A percentile compares a stretch with the other conserved stretches of the same genome.
Conservation (phyloP, 2,329 filamentous ascomycete species). For the Epichloe baconii region DNA sequence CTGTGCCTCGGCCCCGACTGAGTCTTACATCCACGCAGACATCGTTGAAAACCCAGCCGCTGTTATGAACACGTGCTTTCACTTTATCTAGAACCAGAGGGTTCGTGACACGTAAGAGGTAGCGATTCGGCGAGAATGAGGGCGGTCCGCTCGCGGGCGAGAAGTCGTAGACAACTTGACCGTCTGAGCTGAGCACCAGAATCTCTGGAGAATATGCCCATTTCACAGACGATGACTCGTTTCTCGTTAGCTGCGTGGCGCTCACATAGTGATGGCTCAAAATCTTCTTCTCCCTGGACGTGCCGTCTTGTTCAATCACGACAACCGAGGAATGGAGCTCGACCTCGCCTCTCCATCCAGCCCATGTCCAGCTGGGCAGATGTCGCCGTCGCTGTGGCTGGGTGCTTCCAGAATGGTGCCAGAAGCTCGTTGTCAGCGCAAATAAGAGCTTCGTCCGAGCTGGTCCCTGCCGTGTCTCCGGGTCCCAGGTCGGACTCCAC, state of each 20-base stretch:
- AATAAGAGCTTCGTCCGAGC: conserved; percentile 20
- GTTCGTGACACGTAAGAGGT: conserved; percentile 19
- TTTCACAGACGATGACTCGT: conserved; percentile 16
- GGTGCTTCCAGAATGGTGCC: conserved; percentile 19
- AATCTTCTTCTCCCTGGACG: conserved; percentile 16
- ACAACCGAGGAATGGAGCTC: conserved; percentile 21
- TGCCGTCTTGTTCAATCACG: conserved; percentile 18
- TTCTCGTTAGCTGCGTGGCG: conserved; percentile 21
- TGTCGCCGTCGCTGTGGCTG: conserved; percentile 16
- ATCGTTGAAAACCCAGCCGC: conserved; percentile 23
- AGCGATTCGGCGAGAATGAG: conserved; percentile 14
- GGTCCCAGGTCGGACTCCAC: conserved; percentile 12
- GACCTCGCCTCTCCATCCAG: conserved; percentile 22
- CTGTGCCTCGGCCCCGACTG: conserved; percentile 14
- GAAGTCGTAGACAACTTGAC: conserved; percentile 21
- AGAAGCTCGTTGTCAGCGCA: conserved; percentile 22
- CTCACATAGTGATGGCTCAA: conserved; percentile 23
- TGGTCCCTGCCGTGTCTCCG: conserved; percentile 8
- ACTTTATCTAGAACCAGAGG: conserved; percentile 21
- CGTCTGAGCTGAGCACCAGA: conserved; percentile 15
- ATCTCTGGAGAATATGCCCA: conserved; percentile 24
- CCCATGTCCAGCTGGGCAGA: conserved; percentile 25
- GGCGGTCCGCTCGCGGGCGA: conserved; percentile 8
- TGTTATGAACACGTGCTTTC: conserved; percentile 18
- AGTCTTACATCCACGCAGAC: conserved; percentile 21